Conservation (phyloP, 495 filamentous ascomycete genomes). For the Xylaria nigripes region DNA sequence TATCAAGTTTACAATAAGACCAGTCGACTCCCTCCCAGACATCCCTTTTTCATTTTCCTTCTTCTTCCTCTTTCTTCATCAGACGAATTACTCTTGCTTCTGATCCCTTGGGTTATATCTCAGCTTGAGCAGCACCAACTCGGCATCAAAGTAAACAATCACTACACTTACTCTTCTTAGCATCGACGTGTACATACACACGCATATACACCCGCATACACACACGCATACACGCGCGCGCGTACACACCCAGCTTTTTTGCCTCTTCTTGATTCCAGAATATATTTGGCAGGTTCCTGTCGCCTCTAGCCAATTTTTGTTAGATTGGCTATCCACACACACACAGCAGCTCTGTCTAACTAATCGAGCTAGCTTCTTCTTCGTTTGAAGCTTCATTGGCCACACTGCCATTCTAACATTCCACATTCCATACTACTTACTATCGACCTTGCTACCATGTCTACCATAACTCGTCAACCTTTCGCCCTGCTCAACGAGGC, state of each 20-base stretch:
- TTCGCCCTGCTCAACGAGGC: slow-evolving; percentile 48
- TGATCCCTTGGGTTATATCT: background rate
- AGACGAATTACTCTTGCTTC: slow-evolving; percentile 3
- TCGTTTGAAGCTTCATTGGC: slow-evolving; percentile 13
- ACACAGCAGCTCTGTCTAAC: too few species aligned
- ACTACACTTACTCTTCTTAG: slow-evolving; percentile 11
- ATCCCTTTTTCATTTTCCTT: slow-evolving; percentile 21
- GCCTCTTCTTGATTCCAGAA: slow-evolving; percentile 6
- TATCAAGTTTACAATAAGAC: slow-evolving; percentile 26
- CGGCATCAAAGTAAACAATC: slow-evolving; percentile 25
- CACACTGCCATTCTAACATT: background rate
- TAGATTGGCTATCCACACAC: background rate
- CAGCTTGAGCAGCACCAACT: background rate
- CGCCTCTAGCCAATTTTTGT: slow-evolving; percentile 2
- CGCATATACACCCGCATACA: background rate
- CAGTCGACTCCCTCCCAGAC: slow-evolving; percentile 19
- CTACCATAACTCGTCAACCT: slow-evolving; percentile 44
- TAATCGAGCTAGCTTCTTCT: background rate
- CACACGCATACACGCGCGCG: background rate
- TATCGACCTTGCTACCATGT: slow-evolving; percentile 25
- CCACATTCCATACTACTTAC: background rate
- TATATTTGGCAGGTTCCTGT: slow-evolving; percentile 10
- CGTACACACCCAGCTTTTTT: slow-evolving; percentile 2
- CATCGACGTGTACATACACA: background rate
- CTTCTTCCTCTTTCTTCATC: slow-evolving; percentile 13